Evolutionary conservation across 176 grass and related monocot genomes (phyloP), one percentile per base, ranked within the genome.

Genomic region (Rhipidocladum racemiflorum): DNA sequence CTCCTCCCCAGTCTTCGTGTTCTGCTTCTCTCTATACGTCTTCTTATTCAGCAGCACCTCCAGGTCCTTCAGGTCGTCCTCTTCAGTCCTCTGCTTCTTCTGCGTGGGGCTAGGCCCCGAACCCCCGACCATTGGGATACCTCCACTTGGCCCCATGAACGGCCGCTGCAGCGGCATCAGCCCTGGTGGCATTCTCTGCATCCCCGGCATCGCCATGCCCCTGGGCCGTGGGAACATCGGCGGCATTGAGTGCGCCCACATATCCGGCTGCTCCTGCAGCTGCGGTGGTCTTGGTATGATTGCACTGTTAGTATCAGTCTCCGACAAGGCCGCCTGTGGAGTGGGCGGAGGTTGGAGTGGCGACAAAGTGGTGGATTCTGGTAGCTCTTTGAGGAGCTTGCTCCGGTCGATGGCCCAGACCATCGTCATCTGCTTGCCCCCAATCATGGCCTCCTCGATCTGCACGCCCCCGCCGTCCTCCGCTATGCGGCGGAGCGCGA

Each of bases 1-100:
- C 77, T 98, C 96, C 87, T 98, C 96, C 65, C 96, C 96, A 16
- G 96, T 98, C 88, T 95, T 98, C 1, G 87, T 89, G 74, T 95
- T 91, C 85, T 95, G 92, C 82, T 89, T 91, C 87, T 98, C 96
- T 81, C 48, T 98, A 61, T 94, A 98, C 25, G 92, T 88, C 76
- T 95, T 98, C 79, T 91, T 95, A 72, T 89, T 98, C 35, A 98
- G 81, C 72, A 98, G 80, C 72, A 81, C 61, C 68, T 95, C 96
- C 4, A 98, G 85, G 84, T 98, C 96, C 85, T 98, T 98, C 13
- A 98, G 64, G 39, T 93, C 92, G 27, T 98, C 96, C 84, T 98
- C 92, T 75, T 98, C 96, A 0, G 87, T 82, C 81, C 76, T 98
- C 24, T 84, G 92, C 35, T 98, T 91, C 49, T 77, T 63, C 61